Conservation (phyloP, 306 rosid species). For the Ochetophila trinervis region DNA sequence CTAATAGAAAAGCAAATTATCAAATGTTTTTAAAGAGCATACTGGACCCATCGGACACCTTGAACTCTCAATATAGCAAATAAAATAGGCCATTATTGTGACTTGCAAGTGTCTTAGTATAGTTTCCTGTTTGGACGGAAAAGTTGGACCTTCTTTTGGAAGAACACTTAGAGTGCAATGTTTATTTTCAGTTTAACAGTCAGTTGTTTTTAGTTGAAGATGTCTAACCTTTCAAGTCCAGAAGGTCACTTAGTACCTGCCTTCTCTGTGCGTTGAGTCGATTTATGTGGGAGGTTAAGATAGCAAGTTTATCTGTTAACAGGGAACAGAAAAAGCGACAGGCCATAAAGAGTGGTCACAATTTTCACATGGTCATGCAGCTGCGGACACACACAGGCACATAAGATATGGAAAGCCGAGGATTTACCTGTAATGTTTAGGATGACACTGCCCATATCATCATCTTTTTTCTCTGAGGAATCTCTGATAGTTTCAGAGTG, state of each 20-base stretch:
- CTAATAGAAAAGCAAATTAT: no score
- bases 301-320: conserved; percentile 31
- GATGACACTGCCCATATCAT: conserved; percentile 21
- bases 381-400: not conserved
- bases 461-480: conserved; percentile 10
- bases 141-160: no score
- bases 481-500: not conserved
- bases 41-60: no score
- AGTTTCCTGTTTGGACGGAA: no score
- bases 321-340: not conserved
- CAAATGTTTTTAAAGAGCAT: no score
- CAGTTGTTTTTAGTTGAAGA: not conserved
- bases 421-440: conserved; percentile 29
- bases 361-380: conserved; percentile 2
- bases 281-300: conserved; percentile 24
- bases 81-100: no score
- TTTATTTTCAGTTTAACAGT: not conserved
- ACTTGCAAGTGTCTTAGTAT: no score
- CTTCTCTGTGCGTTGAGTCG: conserved; percentile 34
- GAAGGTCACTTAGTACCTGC: conserved; percentile 31
- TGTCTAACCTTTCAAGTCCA: conserved; percentile 41
- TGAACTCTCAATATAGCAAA: no score
- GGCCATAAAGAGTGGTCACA: not conserved
- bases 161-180: not conserved
- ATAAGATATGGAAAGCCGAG: not conserved